Evolutionary conservation across 108 stramenopile genomes (phyloP).

Genomic region (Nannochloropsis salina): DNA sequence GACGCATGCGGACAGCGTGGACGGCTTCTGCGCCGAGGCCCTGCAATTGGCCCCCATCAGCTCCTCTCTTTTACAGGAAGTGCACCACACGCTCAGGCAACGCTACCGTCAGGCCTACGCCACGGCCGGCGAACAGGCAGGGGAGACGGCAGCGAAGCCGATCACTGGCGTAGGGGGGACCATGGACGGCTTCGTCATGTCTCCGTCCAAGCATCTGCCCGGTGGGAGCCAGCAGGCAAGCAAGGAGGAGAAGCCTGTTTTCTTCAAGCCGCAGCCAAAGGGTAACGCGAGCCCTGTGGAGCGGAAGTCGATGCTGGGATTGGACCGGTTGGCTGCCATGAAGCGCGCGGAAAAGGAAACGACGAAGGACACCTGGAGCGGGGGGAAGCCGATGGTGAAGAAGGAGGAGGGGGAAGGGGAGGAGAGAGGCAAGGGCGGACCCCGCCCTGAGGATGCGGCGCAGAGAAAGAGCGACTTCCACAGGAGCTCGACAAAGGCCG

Average conservation of each 20-base stretch:
- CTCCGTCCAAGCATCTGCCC: not conserved
- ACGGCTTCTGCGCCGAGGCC: not conserved
- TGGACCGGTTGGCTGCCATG: conserved; percentile 51
- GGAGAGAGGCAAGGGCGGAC: not conserved
- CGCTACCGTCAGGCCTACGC: conserved; percentile 12
- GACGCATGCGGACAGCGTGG: not conserved
- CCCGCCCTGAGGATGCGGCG: not conserved
- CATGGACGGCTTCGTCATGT: not conserved
- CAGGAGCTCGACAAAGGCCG: not conserved
- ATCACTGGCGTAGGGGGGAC: not conserved
- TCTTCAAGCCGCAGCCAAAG: not conserved
- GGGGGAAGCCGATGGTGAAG: not conserved
- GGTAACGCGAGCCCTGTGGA: not conserved
- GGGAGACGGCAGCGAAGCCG: not conserved
- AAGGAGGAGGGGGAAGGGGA: not conserved
- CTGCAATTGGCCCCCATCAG: conserved; percentile 8
- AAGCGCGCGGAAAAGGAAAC: not conserved
- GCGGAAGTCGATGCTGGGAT: conserved; percentile 45
- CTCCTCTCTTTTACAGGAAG: not conserved
- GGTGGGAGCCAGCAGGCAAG: not conserved
- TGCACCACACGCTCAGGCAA: conserved; percentile 13
- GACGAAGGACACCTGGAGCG: not conserved
- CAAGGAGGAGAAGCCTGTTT: conserved; percentile 3
- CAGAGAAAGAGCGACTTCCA: not conserved
- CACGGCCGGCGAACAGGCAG: not conserved